A percentile compares a stretch with the other conserved stretches of the same genome.
phyloP scores from a whole-genome alignment of 257 asterid genomes.

The Solanum okadae region DNA sequence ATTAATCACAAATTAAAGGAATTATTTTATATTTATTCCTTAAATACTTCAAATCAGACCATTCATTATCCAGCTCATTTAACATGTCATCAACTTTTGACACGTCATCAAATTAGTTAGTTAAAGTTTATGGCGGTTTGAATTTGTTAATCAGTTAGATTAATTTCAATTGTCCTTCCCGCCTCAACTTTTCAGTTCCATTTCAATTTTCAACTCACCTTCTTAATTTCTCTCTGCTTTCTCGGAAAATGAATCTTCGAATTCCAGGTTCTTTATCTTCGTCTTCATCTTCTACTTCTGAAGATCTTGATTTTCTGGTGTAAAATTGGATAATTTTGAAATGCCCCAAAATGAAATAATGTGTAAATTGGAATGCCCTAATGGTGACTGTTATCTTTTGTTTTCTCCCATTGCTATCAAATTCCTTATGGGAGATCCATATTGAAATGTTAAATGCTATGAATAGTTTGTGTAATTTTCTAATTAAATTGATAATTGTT shows the following conservation, averaged over 20 bases:
- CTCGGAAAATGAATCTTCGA: not conserved
- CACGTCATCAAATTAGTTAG: not conserved
- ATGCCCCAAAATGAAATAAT: not conserved
- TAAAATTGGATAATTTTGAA: not conserved
- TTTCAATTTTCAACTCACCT: not conserved
- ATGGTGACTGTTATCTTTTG: not conserved
- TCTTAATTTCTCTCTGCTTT: not conserved
- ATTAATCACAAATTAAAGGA: not conserved
- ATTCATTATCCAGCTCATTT: not conserved
- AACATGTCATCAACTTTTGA: not conserved
- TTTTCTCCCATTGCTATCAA: not conserved
- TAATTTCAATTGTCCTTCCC: not conserved
- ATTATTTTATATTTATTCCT: too few relatives aligned
- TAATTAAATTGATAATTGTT: not conserved
- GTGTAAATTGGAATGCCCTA: not conserved
- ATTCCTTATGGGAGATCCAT: not conserved
- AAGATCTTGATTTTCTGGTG: not conserved
- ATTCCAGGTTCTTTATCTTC: not conserved
- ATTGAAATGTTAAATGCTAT: not conserved
- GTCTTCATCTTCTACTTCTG: not conserved
- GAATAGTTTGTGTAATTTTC: not conserved
- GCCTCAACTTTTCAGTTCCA: not conserved
- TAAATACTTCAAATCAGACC: not conserved
- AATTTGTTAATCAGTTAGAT: not conserved
- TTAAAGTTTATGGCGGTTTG: not conserved